Evolutionary conservation across 495 filamentous ascomycete genomes (phyloP).

Genomic region (Terfezia boudieri): DNA sequence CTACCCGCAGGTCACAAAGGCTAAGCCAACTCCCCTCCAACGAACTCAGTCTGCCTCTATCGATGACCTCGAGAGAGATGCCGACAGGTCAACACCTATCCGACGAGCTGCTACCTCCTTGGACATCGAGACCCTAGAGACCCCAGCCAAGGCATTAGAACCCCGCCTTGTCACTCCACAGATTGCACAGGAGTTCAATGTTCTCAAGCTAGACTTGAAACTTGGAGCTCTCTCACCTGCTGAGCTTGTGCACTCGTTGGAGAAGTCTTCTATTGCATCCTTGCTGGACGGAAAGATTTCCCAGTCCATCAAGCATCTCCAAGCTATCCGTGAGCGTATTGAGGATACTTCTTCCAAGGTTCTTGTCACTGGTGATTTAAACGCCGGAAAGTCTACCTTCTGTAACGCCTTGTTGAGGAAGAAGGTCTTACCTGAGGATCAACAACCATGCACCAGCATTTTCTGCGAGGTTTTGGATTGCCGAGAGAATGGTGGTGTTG

Average conservation of each 20-base stretch:
- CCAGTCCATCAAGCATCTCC: conserved; percentile 74
- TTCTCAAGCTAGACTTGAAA: conserved; percentile 85
- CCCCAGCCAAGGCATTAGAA: conserved; percentile 22
- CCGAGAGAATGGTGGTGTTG: conserved; percentile 66
- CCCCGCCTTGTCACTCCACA: conserved; percentile 70
- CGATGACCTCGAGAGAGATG: conserved; percentile 22
- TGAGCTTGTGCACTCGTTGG: conserved; percentile 88
- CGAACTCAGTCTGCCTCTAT: conserved; percentile 16
- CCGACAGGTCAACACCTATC: conserved; percentile 28
- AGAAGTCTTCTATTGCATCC: conserved; percentile 73
- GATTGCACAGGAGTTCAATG: conserved; percentile 86
- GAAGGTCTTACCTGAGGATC: conserved; percentile 85
- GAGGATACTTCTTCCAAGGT: conserved; percentile 97
- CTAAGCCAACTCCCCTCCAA: conserved; percentile 26
- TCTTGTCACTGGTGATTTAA: conserved; percentile 86
- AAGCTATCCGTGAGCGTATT: conserved; percentile 70
- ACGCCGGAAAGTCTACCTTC: conserved; percentile 95
- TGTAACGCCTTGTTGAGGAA: conserved; percentile 86
- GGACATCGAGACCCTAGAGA: conserved; percentile 37
- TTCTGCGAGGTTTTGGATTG: conserved; percentile 95
- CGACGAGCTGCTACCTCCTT: conserved; percentile 51
- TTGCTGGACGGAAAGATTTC: conserved; percentile 83
- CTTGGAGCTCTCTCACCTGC: conserved; percentile 64
- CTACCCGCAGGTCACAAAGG: conserved; percentile 66
- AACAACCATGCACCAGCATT: conserved; percentile 96